A percentile compares a stretch with the other conserved stretches of the same genome.
These are phyloP conservation scores for Pseudogymnoascus sp. DNA, from an alignment of 2,329 filamentous ascomycete genomes.

Conservation along the genomic window DNA sequence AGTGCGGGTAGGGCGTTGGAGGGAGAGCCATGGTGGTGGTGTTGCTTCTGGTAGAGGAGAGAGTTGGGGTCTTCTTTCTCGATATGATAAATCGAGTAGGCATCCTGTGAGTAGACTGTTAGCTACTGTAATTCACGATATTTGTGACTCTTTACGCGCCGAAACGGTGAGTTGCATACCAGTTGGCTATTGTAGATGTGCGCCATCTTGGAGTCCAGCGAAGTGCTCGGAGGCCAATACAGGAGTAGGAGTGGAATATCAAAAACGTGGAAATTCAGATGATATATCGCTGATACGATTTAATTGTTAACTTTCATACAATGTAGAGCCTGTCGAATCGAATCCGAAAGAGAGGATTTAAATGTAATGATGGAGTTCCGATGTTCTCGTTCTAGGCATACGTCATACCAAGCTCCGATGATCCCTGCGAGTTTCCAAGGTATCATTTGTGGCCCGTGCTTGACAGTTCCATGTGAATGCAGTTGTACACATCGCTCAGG, in stretches of 20 bases:
- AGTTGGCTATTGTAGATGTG: constrained; percentile 37
- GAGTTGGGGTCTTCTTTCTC: constrained; percentile 33
- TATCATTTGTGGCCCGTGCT: background rate
- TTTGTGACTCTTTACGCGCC: background rate
- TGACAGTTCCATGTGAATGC: background rate
- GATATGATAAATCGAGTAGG: constrained; percentile 25
- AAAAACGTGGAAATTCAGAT: background rate
- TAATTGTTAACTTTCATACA: background rate
- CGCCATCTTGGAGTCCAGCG: constrained; percentile 18
- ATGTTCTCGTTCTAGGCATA: background rate
- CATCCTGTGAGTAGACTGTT: constrained; percentile 19
- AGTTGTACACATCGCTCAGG: background rate
- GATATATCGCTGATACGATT: background rate
- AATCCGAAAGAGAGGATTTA: background rate
- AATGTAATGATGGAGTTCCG: background rate
- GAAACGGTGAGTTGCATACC: constrained; percentile 23
- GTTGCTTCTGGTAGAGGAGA: constrained; percentile 34
- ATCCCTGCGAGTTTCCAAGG: constrained; percentile 3
- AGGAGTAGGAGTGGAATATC: background rate
- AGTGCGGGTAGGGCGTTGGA: constrained; percentile 55
- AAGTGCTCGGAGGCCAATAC: background rate
- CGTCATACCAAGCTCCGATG: constrained; percentile 2
- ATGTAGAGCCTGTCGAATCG: background rate
- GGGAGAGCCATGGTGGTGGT: constrained; percentile 21
- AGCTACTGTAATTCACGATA: background rate